Conservation (phyloP, 2,329 filamentous ascomycete species). For the Exophiala oligosperma region DNA sequence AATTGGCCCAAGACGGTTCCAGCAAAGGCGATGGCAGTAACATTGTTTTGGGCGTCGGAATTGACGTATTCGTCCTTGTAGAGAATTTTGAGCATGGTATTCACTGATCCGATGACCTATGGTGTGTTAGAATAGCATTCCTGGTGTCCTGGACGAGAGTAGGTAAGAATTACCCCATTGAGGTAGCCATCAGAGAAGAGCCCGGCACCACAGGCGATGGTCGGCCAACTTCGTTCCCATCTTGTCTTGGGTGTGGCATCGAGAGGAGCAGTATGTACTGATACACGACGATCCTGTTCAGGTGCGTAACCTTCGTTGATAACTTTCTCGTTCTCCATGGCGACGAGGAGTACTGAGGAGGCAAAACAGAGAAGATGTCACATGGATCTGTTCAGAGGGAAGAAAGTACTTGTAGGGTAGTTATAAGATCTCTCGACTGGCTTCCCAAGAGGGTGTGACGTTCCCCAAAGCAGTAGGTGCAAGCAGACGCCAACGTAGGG, state of each 20-base stretch:
- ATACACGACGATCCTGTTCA: slow-evolving; percentile 10
- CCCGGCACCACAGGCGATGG: slow-evolving; percentile 85
- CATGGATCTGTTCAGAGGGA: background rate
- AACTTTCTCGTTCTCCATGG: slow-evolving; percentile 14
- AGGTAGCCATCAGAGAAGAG: slow-evolving; percentile 91
- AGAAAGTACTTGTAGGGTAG: too few relatives aligned
- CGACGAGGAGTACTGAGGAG: background rate
- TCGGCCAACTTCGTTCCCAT: slow-evolving; percentile 65
- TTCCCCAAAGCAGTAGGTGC: slow-evolving; percentile 14
- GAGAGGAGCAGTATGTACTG: slow-evolving; percentile 17
- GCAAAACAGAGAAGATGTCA: background rate
- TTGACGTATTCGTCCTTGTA: slow-evolving; percentile 70
- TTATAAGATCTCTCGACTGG: background rate
- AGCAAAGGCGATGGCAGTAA: slow-evolving; percentile 80
- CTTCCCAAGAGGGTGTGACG: background rate
- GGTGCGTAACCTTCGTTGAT: slow-evolving; percentile 9
- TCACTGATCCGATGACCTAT: slow-evolving; percentile 81
- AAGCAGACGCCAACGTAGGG: slow-evolving; percentile 2
- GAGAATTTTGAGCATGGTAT: slow-evolving; percentile 68
- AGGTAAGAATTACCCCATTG: slow-evolving; percentile 64
- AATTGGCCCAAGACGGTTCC: slow-evolving; percentile 79
- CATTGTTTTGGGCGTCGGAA: slow-evolving; percentile 70
- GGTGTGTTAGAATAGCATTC: background rate
- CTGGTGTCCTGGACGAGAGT: background rate
- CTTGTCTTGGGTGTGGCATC: slow-evolving; percentile 37